phyloP scores from a whole-genome alignment of 495 filamentous ascomycete species.

The Cercophora sp. region DNA sequence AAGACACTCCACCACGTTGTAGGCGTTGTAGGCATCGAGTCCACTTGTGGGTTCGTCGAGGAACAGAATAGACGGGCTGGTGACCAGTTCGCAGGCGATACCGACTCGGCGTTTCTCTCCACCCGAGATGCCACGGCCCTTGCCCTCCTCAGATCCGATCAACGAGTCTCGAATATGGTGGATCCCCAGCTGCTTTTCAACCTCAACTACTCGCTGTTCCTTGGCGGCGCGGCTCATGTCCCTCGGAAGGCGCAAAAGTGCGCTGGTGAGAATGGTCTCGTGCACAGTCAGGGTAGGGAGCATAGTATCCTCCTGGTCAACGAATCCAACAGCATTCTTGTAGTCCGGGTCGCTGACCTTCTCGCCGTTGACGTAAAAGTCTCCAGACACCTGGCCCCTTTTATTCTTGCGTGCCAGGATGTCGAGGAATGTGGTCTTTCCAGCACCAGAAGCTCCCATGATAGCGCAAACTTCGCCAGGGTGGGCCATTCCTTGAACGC shows the following conservation, averaged over 20 bases:
- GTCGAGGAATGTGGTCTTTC: slow-evolving; percentile 96
- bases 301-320: slow-evolving; percentile 98
- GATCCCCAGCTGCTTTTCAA: slow-evolving; percentile 93
- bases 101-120: slow-evolving; percentile 95
- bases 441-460: slow-evolving; percentile 96
- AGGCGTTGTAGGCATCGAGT: slow-evolving; percentile 92
- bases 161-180: slow-evolving; percentile 85
- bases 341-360: slow-evolving; percentile 82
- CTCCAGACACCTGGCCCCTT: slow-evolving; percentile 68
- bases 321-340: slow-evolving; percentile 88
- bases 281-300: slow-evolving; percentile 94
- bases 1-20: slow-evolving; percentile 94
- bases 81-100: slow-evolving; percentile 96
- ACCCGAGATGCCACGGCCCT: slow-evolving; percentile 90
- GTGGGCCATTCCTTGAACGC: slow-evolving; percentile 76
- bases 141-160: slow-evolving; percentile 97
- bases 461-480: slow-evolving; percentile 93
- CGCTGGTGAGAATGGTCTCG: slow-evolving; percentile 94
- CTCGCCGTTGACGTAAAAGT: slow-evolving; percentile 94
- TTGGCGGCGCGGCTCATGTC: slow-evolving; percentile 87
- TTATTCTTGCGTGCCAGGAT: slow-evolving; percentile 98
- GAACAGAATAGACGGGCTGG: slow-evolving; percentile 95
- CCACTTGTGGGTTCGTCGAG: slow-evolving; percentile 96
- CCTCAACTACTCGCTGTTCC: slow-evolving; percentile 83
- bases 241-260: slow-evolving; percentile 78